Conservation (phyloP, 768 basidiomycete species). For the Leccinellum rugosiceps region DNA sequence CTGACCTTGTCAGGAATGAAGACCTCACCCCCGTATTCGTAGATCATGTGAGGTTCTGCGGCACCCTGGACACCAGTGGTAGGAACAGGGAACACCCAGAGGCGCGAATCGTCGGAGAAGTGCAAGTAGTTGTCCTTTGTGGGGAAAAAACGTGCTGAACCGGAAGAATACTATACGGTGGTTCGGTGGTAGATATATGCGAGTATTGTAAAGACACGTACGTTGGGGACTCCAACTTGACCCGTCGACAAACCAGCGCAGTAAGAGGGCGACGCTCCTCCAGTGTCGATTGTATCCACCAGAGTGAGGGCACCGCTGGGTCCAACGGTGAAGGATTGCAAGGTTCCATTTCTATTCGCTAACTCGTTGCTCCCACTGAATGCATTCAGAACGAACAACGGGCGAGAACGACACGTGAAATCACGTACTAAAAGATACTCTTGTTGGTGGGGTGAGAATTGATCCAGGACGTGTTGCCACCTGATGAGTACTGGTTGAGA, state of each 20-base stretch:
- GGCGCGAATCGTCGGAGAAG: slow-evolving; percentile 33
- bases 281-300: slow-evolving; percentile 46
- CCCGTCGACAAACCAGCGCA: slow-evolving; percentile 50
- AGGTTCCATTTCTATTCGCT: slow-evolving; percentile 31
- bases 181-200: not conserved
- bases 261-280: slow-evolving; percentile 52
- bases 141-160: slow-evolving; percentile 52
- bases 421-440: slow-evolving; percentile 58
- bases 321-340: slow-evolving; percentile 58
- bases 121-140: slow-evolving; percentile 38
- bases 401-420: not conserved
- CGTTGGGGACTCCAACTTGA: slow-evolving; percentile 58
- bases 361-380: slow-evolving; percentile 58
- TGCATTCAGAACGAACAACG: not conserved
- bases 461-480: slow-evolving; percentile 60
- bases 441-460: slow-evolving; percentile 51
- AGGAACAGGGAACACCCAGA: slow-evolving; percentile 54
- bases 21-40: slow-evolving; percentile 53
- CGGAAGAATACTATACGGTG: slow-evolving; percentile 44
- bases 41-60: slow-evolving; percentile 67
- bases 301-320: slow-evolving; percentile 42
- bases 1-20: slow-evolving; percentile 65
- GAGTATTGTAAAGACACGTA: slow-evolving; percentile 24
- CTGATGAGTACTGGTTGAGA: slow-evolving; percentile 39
- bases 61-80: slow-evolving; percentile 24